Evolutionary conservation across 2,329 filamentous ascomycete genomes (phyloP), one percentile per base, ranked within the genome.

Genomic region (Ascochyta pisi): DNA sequence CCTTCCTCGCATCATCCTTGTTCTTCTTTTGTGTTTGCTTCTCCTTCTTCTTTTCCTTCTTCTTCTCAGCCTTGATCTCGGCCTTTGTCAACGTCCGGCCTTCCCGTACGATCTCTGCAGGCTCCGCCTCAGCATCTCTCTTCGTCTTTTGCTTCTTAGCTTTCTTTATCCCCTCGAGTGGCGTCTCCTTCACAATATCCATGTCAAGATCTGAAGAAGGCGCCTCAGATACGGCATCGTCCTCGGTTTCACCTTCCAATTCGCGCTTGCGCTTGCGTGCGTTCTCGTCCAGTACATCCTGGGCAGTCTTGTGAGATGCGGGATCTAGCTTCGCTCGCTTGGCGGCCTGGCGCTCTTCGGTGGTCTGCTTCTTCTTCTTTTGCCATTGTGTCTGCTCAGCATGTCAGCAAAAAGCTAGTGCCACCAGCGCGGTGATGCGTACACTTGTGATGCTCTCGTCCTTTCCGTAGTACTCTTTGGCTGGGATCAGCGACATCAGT

Each of bases 351-450:
- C 52, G 92, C 90, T 64, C 89, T 88, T 76, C 90, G 75, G 96
- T 96, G 46, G 92, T 94, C 79, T 98, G 93, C 81, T 98, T 98
- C 79, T 95, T 96, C 73, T 89, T 89, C 75, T 88, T 87, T 90
- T 92, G 96, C 92, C 92, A 96, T 88, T 97, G 92, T 69, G 95
- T 90, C 92, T 96, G 49, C 33, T 34, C 31, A 58, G 54, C 27
- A 35, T 48, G 57, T 60, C 49, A 65, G 61, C 42, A 52, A 22
- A 44, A 35, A 44, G 49, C 26, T 50, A 37, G 54, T 43, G 54
- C 50, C 44, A 46, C 38, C 37, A 47, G 45, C 19, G 51, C 45
- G 51, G 26, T 31, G 34, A 15, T 55, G 87, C 89, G 68, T 88
- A 94, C 91, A 77, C 84, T 92, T 60, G 84, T 89, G 73, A 75